A percentile compares a stretch with the other conserved stretches of the same genome.
phyloP scores from a whole-genome alignment of 805 yeast species.

The Scheffersomyces spartinae region DNA sequence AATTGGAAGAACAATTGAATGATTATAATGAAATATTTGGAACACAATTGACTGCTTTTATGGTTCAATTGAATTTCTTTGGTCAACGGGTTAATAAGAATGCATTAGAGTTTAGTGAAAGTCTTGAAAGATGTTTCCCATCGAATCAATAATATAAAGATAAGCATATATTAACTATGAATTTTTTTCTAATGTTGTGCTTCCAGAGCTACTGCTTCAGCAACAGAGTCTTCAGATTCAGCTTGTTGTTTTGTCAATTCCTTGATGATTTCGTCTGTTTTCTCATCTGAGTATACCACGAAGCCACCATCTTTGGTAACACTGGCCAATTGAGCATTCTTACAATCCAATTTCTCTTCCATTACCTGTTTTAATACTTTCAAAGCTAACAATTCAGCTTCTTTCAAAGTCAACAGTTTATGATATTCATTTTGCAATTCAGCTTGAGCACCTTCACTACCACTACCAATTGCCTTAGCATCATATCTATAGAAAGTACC shows the following conservation, averaged over 20 bases:
- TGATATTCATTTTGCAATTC: conserved; percentile 96
- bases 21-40: no score
- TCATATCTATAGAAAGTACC: conserved; percentile 97
- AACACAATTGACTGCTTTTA: no score
- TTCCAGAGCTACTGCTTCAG: conserved; percentile 2
- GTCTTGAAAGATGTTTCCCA: conserved; percentile 1
- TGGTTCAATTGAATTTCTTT: no score
- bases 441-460: conserved; percentile 98
- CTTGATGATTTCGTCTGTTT: conserved; percentile 72
- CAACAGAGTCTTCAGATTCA: conserved; percentile 17
- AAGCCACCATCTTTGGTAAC: conserved; percentile 84
- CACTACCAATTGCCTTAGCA: conserved; percentile 98
- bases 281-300: conserved; percentile 70
- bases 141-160: conserved; percentile 5
- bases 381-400: conserved; percentile 83
- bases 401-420: conserved; percentile 77
- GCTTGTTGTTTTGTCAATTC: conserved; percentile 60
- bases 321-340: conserved; percentile 89
- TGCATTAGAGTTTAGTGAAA: background rate
- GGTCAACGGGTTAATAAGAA: no score
- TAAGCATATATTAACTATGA: conserved; percentile 1
- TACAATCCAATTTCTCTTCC: conserved; percentile 96
- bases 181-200: conserved; percentile 1
- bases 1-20: no score
- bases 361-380: conserved; percentile 93